Evolutionary conservation across 495 filamentous ascomycete species (phyloP).

Genomic region (Aspergillus coremiiformis): DNA sequence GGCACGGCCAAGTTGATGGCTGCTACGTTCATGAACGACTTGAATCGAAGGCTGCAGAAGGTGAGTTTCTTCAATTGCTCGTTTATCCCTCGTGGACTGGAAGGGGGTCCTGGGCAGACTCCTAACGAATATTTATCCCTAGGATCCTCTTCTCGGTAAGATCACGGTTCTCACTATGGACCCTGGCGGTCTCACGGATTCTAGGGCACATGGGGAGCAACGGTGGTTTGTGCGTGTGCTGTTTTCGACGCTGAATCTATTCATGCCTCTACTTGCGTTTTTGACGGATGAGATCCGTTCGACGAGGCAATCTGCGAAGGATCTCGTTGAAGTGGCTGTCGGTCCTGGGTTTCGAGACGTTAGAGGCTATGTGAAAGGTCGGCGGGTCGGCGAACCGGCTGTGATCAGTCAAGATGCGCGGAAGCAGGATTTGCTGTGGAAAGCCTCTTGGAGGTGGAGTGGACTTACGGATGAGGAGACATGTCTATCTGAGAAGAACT

Average conservation of each 20-base stretch:
- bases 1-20: conserved; percentile 38
- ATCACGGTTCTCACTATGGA: conserved; percentile 20
- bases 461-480: background rate
- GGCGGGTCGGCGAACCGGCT: background rate
- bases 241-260: conserved; percentile 11
- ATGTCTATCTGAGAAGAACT: background rate
- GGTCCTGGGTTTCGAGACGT: background rate
- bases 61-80: too few relatives aligned
- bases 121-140: background rate
- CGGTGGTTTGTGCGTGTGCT: conserved; percentile 6
- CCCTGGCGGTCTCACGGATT: conserved; percentile 18
- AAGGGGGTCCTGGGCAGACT: too few relatives aligned
- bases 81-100: too few relatives aligned
- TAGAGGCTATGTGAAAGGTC: background rate
- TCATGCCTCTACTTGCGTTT: conserved; percentile 19
- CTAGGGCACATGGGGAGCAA: conserved; percentile 15
- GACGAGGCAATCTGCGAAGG: background rate
- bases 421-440: background rate
- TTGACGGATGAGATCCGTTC: conserved; percentile 22
- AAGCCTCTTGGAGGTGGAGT: background rate
- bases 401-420: background rate
- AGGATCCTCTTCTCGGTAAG: conserved; percentile 15
- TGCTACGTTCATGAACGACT: conserved; percentile 35
- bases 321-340: background rate
- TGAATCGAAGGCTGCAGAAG: conserved; percentile 33